A percentile compares a stretch with the other conserved stretches of the same genome.
phyloP scores from a whole-genome alignment of 768 basidiomycete species.

The Boletales sp. region DNA sequence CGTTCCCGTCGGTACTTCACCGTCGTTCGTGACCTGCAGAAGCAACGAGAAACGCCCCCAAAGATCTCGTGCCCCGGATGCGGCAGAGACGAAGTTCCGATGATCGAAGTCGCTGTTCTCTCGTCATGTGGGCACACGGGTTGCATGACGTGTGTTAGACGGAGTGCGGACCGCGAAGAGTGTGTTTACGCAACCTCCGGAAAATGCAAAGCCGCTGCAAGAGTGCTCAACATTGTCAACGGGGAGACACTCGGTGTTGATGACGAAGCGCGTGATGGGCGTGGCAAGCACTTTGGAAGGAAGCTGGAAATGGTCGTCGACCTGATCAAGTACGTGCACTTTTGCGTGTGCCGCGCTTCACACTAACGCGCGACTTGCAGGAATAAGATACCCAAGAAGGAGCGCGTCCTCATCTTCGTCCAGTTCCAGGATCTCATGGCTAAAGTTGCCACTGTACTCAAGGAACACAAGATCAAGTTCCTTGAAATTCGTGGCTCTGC shows the following conservation, averaged over 20 bases:
- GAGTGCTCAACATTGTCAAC: slow-evolving; percentile 78
- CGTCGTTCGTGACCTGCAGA: slow-evolving; percentile 85
- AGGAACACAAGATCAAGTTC: slow-evolving; percentile 65
- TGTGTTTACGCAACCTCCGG: slow-evolving; percentile 73
- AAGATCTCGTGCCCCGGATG: slow-evolving; percentile 64
- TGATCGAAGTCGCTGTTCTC: slow-evolving; percentile 74
- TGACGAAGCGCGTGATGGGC: slow-evolving; percentile 67
- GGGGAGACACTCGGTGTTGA: slow-evolving; percentile 78
- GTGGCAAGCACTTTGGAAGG: slow-evolving; percentile 75
- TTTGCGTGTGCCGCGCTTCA: background rate
- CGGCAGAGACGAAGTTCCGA: slow-evolving; percentile 48
- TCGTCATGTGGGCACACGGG: slow-evolving; percentile 93
- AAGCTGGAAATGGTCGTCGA: slow-evolving; percentile 77
- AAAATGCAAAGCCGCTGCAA: slow-evolving; percentile 75
- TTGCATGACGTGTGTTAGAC: slow-evolving; percentile 68
- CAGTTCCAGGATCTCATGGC: slow-evolving; percentile 93
- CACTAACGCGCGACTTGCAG: slow-evolving; percentile 33
- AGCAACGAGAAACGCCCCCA: slow-evolving; percentile 58
- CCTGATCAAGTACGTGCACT: slow-evolving; percentile 61
- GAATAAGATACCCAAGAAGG: slow-evolving; percentile 63
- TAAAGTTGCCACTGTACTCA: slow-evolving; percentile 84
- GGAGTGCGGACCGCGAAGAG: slow-evolving; percentile 71
- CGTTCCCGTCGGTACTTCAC: slow-evolving; percentile 91
- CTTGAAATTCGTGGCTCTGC: slow-evolving; percentile 81
- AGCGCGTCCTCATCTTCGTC: slow-evolving; percentile 90